phyloP scores from a whole-genome alignment of 495 filamentous ascomycete species.

The Cryomyces antarcticus region DNA sequence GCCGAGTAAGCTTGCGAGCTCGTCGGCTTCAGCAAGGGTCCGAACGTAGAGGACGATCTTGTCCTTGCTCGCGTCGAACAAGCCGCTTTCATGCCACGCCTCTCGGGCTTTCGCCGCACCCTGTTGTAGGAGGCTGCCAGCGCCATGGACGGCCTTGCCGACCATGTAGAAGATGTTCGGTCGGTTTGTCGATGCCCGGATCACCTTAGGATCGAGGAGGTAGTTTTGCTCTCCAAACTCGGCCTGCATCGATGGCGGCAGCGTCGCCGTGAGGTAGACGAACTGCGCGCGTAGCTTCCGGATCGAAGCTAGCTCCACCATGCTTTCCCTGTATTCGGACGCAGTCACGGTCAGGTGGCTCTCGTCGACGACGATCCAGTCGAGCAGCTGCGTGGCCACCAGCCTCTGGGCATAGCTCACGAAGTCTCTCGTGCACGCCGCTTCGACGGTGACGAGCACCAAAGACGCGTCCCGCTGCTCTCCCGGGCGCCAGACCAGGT shows the following conservation, averaged over 20 bases:
- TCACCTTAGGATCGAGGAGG: not conserved
- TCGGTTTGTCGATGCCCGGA: not conserved
- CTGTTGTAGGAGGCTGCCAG: not conserved
- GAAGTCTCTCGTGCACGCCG: not conserved
- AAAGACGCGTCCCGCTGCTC: not conserved
- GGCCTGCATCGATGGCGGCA: not conserved
- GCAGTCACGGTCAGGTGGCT: not conserved
- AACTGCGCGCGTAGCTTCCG: not conserved
- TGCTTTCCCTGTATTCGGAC: not conserved
- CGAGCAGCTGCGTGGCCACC: not conserved
- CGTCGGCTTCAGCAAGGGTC: not conserved
- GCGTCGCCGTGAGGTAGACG: not conserved
- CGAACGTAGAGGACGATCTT: not conserved
- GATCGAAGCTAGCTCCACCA: not conserved
- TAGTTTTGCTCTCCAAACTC: not conserved
- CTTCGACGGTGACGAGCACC: not conserved
- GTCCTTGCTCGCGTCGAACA: not conserved
- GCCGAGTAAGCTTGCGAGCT: not conserved
- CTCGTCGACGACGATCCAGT: not conserved
- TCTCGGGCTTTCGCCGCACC: not conserved
- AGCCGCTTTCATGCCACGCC: not conserved
- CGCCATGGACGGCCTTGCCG: not conserved
- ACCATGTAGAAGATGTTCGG: not conserved
- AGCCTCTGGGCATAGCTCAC: not conserved
- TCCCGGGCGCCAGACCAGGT: not conserved